phyloP scores from a whole-genome alignment of 805 yeast genomes.

The Scheffersomyces stipitis region DNA sequence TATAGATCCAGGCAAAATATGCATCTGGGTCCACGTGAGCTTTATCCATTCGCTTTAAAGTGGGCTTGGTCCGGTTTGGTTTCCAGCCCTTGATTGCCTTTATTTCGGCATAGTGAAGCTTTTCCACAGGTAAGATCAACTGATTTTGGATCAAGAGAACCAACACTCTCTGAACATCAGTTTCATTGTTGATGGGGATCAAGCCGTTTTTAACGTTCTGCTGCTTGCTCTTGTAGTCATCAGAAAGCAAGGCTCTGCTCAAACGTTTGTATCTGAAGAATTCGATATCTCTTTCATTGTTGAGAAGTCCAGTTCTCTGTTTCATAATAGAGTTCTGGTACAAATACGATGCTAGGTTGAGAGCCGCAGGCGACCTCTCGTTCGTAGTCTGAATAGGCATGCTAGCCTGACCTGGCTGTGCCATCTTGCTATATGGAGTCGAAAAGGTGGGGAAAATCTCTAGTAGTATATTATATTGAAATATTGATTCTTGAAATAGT shows the following conservation, averaged over 20 bases:
- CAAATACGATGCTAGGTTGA: constrained; percentile 69
- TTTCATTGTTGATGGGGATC: constrained; percentile 45
- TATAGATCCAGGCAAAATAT: constrained; percentile 83
- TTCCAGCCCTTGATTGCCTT: constrained; percentile 52
- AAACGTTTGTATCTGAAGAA: constrained; percentile 88
- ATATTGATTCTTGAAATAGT: no score
- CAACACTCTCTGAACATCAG: constrained; percentile 62
- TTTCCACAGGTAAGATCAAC: constrained; percentile 72
- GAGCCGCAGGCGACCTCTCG: constrained; percentile 50
- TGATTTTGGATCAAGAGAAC: constrained; percentile 69
- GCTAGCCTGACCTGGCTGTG: not conserved
- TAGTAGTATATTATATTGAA: no score
- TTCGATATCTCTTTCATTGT: constrained; percentile 65
- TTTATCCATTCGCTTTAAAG: constrained; percentile 51
- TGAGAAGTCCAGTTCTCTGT: constrained; percentile 76
- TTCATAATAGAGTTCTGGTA: constrained; percentile 68
- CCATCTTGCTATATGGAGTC: not conserved
- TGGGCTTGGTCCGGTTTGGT: constrained; percentile 66
- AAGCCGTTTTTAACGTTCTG: constrained; percentile 44
- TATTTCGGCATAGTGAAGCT: constrained; percentile 68
- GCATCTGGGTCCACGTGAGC: constrained; percentile 63
- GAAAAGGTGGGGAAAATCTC: no score
- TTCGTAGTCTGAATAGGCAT: not conserved
- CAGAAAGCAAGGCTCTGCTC: constrained; percentile 70
- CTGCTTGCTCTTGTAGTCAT: constrained; percentile 60